Evolutionary conservation across 2,329 filamentous ascomycete genomes (phyloP), one percentile per base, ranked within the genome.

Genomic region (Bipolaris cookei): DNA sequence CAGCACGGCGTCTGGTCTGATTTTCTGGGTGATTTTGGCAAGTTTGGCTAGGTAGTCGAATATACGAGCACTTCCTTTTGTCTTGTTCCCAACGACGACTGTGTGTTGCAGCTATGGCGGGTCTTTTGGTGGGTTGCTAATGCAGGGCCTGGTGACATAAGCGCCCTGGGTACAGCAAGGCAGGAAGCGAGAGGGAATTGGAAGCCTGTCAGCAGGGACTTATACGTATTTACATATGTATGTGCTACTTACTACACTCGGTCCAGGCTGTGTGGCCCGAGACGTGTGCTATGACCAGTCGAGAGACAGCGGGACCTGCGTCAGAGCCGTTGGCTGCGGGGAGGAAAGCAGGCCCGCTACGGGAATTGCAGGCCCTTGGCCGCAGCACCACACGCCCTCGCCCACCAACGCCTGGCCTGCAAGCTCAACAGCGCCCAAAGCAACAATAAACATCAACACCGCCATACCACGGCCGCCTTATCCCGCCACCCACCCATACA

Each of bases 1-100:
- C 55, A 69, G 69, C 67, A 63, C 63, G 69, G 69, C 62, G 68
- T 72, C 60, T 61, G 51, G 58, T 47, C 51, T 56, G 48, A 35
- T 42, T 56, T 53, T 51, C 52, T 25, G 20, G 32, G 30, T 60
- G 49, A 32, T 61, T 49, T 44, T 59, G 58, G 61, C 61, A 47
- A 54, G 47, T 42, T 43, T 54, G 23, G 37, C 41, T 32, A 7
- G 13, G 38, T 45, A 23, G 38, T 11, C 28, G 21, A 51, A 42
- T 42, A 42, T 34, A 20, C 46, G 49, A 37, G 23, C 18, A n/a
- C 39, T n/a, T n/a, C 25, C 25, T 16, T 28, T 44, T 41, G 34
- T 35, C 11, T n/a, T 25, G 20, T n/a, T 8, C 25, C 32, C 7
- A 7, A 18, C 13, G n/a, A 39, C 21, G 34, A 35, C 32, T 28